Percentiles rank a stretch among this genome's conserved stretches.
phyloP scores from a whole-genome alignment of 2,329 filamentous ascomycete genomes.

The Aureobasidium musti region DNA sequence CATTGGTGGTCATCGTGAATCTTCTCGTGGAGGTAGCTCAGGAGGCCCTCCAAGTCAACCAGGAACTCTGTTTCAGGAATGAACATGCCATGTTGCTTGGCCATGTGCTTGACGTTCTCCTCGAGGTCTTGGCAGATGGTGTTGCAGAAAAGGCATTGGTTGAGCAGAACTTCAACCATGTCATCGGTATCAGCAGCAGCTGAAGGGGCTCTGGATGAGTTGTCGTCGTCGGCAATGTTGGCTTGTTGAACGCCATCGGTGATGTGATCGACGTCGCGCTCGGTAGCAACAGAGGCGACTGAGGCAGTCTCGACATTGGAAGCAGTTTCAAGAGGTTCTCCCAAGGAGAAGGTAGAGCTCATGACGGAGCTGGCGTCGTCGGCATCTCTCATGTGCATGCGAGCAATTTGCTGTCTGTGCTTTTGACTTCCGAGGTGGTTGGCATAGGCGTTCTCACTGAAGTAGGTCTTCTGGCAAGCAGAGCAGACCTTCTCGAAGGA shows the following conservation, averaged over 20 bases:
- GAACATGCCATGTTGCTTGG: conserved; percentile 90
- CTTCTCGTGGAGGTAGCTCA: conserved; percentile 76
- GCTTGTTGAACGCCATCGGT: conserved; percentile 75
- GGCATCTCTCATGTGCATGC: conserved; percentile 53
- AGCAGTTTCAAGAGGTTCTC: conserved; percentile 67
- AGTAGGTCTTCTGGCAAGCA: conserved; percentile 88
- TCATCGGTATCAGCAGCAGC: conserved; percentile 38
- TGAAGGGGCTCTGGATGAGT: conserved; percentile 29
- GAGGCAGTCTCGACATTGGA: conserved; percentile 37
- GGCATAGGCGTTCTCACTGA: conserved; percentile 91
- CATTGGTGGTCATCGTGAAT: conserved; percentile 81
- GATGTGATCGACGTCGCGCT: conserved; percentile 66
- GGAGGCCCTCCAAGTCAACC: conserved; percentile 76
- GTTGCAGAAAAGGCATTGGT: conserved; percentile 87
- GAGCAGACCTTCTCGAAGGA: conserved; percentile 82
- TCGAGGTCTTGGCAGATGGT: conserved; percentile 72
- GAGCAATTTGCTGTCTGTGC: conserved; percentile 70
- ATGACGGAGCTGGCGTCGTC: conserved; percentile 74
- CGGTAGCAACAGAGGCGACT: conserved; percentile 39
- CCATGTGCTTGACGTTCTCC: conserved; percentile 87
- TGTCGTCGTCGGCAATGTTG: conserved; percentile 51
- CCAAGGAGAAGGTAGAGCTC: conserved; percentile 88
- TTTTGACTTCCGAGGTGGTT: conserved; percentile 92
- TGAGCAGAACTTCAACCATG: conserved; percentile 46
- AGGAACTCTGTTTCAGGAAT: conserved; percentile 87